A percentile compares a stretch with the other conserved stretches of the same genome.
Evolutionary conservation across 345 rosid species (phyloP).

Genomic region (Brassica napus): DNA sequence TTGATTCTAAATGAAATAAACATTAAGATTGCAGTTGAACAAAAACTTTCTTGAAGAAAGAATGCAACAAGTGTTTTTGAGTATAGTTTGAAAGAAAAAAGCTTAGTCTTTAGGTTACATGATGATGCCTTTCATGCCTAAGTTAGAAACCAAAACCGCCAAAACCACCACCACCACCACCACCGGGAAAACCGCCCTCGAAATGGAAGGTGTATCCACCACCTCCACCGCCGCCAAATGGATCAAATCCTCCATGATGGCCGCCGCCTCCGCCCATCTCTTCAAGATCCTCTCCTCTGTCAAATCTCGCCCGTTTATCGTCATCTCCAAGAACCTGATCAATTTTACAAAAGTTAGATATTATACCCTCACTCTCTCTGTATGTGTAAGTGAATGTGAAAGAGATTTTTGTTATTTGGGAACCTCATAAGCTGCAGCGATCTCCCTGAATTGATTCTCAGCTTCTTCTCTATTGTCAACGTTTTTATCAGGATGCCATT

Average conservation of each 20-base stretch:
- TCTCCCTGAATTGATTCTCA: slow-evolving; percentile 83
- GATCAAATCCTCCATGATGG: slow-evolving; percentile 74
- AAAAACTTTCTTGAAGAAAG: slow-evolving; percentile 26
- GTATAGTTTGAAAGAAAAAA: slow-evolving; percentile 3
- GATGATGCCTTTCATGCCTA: slow-evolving; percentile 25
- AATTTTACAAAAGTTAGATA: slow-evolving; percentile 6
- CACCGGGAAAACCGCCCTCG: slow-evolving; percentile 93
- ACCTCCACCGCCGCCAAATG: slow-evolving; percentile 75
- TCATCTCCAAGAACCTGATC: slow-evolving; percentile 86
- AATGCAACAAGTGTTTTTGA: slow-evolving; percentile 21
- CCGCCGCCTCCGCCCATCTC: slow-evolving; percentile 82
- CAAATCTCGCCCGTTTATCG: slow-evolving; percentile 80
- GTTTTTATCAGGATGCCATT: slow-evolving; percentile 99
- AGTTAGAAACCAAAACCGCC: slow-evolving; percentile 71
- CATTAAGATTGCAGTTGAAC: slow-evolving; percentile 11
- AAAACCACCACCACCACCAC: slow-evolving; percentile 64
- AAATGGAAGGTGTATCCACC: slow-evolving; percentile 82
- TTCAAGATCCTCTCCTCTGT: slow-evolving; percentile 95
- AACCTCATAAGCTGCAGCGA: slow-evolving; percentile 99
- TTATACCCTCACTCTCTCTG: not conserved
- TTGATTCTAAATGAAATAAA: slow-evolving; percentile 22
- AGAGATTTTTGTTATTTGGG: not conserved
- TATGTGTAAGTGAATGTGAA: slow-evolving; percentile 4
- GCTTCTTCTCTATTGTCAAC: slow-evolving; percentile 94
- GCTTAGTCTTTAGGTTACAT: slow-evolving; percentile 24